These are phyloP conservation scores for Mortierella claussenii DNA, from an alignment of 192 early-diverging fungal species.

Conservation along the genomic window DNA sequence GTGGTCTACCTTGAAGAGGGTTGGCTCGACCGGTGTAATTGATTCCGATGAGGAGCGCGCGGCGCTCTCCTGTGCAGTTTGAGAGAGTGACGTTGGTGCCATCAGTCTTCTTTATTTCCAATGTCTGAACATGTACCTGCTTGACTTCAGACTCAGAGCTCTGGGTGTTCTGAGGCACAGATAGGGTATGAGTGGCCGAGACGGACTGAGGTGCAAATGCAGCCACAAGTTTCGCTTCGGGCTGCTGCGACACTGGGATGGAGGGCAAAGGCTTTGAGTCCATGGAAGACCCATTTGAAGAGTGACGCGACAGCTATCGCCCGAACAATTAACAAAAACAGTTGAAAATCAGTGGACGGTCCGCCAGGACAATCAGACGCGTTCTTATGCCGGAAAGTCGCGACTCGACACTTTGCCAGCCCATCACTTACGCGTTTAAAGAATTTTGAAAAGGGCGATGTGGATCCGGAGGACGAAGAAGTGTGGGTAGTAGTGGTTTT, in stretches of 20 bases:
- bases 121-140: not conserved
- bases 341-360: no score
- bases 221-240: not conserved
- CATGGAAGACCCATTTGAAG: not conserved
- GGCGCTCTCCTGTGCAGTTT: slow-evolving; percentile 34
- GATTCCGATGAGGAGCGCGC: slow-evolving; percentile 55
- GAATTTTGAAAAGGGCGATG: slow-evolving; percentile 35
- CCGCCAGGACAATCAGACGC: no score
- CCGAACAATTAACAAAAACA: no score
- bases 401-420: no score
- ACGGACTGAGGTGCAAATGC: not conserved
- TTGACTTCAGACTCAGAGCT: not conserved
- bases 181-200: not conserved
- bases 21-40: slow-evolving; percentile 46
- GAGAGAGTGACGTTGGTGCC: slow-evolving; percentile 28
- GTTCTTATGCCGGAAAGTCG: no score
- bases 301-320: no score
- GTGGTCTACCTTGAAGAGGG: slow-evolving; percentile 32
- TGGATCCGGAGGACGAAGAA: slow-evolving; percentile 14
- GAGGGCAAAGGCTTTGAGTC: slow-evolving; percentile 10
- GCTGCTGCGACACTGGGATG: slow-evolving; percentile 2
- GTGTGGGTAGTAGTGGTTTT: slow-evolving; percentile 44
- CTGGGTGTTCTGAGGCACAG: not conserved
- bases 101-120: slow-evolving; percentile 21
- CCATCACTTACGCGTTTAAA: slow-evolving; percentile 51